Base-by-base conservation (phyloP, 768 basidiomycete species). In the Pleurotus eryngii region DNA sequence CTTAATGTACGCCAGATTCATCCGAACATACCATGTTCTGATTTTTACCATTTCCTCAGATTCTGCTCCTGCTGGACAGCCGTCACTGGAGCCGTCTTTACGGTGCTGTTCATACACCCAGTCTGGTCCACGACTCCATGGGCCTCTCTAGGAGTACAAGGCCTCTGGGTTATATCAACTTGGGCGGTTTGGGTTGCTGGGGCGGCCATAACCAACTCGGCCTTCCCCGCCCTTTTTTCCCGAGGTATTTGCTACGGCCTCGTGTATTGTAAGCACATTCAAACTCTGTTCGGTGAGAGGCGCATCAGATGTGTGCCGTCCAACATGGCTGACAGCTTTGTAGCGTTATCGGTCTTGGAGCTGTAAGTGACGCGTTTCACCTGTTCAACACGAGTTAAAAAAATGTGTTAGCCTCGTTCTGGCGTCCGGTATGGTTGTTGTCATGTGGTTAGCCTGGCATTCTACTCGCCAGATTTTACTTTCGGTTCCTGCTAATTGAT, bases 101-200 rank as follows among this genome's bases (percentile, higher is more conserved):
- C 79, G n/a, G 67, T 85, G 40, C 74, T 86, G 38, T 84, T 86
- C 65, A 68, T 86, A 4, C 84, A 87, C 63, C 84, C 84, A 0
- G 68, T 70, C 14, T 84, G 81, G 78, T 80, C 82, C 17, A 77
- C 70, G 57, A 76, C 78, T 56, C 75, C 80, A 3, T 59, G 84
- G 14, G 74, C 80, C 8, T 86, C 85, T 11, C 69, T 86, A 39
- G 84, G 84, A 6, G 74, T 82, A 0, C 86, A 87, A 62, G 76
- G 74, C 11, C 68, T 85, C 43, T 87, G 86, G 86, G 67, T 81
- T 3, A 67, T 84, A 26, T 57, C 79, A 1, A 85, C 85, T 12
- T 85, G 82, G 83, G 62, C 80, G 15, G 70, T 85, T 46, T 87
- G 85, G 86, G 73, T 85, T 17, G 71, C 83, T 12, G 81, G 82